A percentile compares a stretch with the other conserved stretches of the same genome.
These are phyloP conservation scores for Dimocarpus longan DNA, from an alignment of 345 rosid genomes.

Conservation along the genomic window DNA sequence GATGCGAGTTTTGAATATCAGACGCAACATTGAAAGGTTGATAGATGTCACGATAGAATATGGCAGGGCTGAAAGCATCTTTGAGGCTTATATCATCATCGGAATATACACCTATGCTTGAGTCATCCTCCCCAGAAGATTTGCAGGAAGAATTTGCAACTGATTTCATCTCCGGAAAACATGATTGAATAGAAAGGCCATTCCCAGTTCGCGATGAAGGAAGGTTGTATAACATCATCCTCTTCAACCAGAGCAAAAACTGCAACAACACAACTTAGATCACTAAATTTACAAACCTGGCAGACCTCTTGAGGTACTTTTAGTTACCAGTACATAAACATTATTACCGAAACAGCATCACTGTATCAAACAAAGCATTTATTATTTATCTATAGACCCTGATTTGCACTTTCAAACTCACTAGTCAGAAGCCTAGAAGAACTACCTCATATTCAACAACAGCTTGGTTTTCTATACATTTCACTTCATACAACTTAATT, in stretches of 20 bases:
- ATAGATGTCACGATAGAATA: not conserved
- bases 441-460: too few relatives aligned
- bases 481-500: too few relatives aligned
- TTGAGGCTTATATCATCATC: conserved; percentile 16
- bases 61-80: not conserved
- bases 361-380: too few relatives aligned
- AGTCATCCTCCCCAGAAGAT: conserved; percentile 6
- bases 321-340: too few relatives aligned
- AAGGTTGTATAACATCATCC: conserved; percentile 9
- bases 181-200: conserved; percentile 19
- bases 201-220: not conserved
- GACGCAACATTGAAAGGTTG: not conserved
- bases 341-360: too few relatives aligned
- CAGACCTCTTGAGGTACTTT: not conserved
- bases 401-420: too few relatives aligned
- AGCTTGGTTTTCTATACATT: too few relatives aligned
- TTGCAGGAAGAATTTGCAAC: conserved; percentile 5
- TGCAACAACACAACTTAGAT: not conserved
- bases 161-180: conserved; percentile 25
- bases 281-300: not conserved
- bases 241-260: not conserved
- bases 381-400: too few relatives aligned
- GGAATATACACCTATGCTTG: not conserved
- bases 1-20: not conserved
- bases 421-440: too few relatives aligned